Evolutionary conservation across 2,329 filamentous ascomycete species (phyloP).

Genomic region (Aspergillus aculeatinus): DNA sequence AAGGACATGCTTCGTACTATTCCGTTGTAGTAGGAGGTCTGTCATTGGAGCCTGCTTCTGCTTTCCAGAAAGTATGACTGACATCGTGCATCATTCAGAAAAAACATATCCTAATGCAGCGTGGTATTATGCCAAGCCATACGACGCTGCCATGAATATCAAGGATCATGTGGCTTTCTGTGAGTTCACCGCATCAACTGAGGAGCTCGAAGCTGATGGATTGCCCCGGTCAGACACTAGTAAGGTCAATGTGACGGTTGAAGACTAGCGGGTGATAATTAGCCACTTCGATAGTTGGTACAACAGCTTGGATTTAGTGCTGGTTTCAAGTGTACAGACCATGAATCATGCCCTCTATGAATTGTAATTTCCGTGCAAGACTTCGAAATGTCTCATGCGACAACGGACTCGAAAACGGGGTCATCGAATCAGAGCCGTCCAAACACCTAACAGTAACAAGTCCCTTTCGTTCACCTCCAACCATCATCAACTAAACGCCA

Average conservation of each 20-base stretch:
- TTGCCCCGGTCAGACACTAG: conserved; percentile 27
- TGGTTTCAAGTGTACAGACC: no score
- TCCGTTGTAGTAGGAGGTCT: conserved; percentile 51
- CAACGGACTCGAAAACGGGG: no score
- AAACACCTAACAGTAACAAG: no score
- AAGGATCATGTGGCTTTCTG: conserved; percentile 60
- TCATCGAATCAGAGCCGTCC: no score
- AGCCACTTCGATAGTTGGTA: no score
- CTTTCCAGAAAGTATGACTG: neutral
- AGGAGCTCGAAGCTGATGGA: neutral
- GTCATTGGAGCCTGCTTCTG: neutral
- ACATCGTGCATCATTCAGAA: conserved; percentile 29
- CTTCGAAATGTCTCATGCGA: no score
- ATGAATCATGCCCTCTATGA: no score
- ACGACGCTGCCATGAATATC: conserved; percentile 51
- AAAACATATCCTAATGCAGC: conserved; percentile 54
- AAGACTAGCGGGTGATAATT: neutral
- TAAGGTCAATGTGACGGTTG: conserved; percentile 30
- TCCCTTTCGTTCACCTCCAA: no score
- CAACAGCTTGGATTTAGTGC: no score
- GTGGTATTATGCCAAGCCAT: conserved; percentile 59
- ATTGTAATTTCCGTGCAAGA: no score
- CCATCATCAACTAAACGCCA: neutral
- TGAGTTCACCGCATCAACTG: conserved; percentile 34
- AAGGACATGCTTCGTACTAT: conserved; percentile 59